Conservation (phyloP, 2,329 filamentous ascomycete genomes). For the Fusarium guadeloupense region DNA sequence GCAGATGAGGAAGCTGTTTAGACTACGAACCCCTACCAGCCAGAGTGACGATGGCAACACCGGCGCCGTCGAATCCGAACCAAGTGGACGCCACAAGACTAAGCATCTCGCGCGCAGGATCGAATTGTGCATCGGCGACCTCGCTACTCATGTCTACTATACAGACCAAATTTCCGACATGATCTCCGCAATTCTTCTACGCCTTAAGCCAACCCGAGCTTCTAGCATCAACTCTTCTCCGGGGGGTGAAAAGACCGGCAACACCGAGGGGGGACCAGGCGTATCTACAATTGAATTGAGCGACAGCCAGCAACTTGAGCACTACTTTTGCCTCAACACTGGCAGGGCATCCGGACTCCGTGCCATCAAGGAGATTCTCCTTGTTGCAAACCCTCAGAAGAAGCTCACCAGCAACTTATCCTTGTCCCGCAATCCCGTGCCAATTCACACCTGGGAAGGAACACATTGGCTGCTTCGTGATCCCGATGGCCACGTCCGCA, state of each 20-base stretch:
- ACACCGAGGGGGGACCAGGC: conserved; percentile 47
- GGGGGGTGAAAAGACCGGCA: conserved; percentile 57
- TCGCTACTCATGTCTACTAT: conserved; percentile 96
- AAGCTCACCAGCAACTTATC: conserved; percentile 67
- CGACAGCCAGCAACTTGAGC: conserved; percentile 59
- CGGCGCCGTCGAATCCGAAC: conserved; percentile 46
- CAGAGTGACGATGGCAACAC: conserved; percentile 48
- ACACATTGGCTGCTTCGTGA: conserved; percentile 93
- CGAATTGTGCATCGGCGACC: conserved; percentile 84
- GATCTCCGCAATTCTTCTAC: conserved; percentile 80
- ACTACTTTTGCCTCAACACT: conserved; percentile 62
- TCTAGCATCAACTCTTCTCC: conserved; percentile 56
- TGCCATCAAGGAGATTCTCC: conserved; percentile 82
- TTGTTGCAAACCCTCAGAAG: conserved; percentile 78
- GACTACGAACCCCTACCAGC: conserved; percentile 60
- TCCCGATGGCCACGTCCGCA: conserved; percentile 77
- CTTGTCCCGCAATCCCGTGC: conserved; percentile 77
- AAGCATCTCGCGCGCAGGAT: conserved; percentile 74
- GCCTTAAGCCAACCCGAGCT: conserved; percentile 73
- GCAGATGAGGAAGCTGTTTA: conserved; percentile 81
- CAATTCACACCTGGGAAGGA: conserved; percentile 91
- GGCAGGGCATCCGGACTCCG: conserved; percentile 74
- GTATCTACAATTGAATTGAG: conserved; percentile 52
- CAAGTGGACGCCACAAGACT: conserved; percentile 56
- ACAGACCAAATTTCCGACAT: conserved; percentile 96